Conservation (phyloP, 345 rosid genomes). For the Gossypium mustelinum region DNA sequence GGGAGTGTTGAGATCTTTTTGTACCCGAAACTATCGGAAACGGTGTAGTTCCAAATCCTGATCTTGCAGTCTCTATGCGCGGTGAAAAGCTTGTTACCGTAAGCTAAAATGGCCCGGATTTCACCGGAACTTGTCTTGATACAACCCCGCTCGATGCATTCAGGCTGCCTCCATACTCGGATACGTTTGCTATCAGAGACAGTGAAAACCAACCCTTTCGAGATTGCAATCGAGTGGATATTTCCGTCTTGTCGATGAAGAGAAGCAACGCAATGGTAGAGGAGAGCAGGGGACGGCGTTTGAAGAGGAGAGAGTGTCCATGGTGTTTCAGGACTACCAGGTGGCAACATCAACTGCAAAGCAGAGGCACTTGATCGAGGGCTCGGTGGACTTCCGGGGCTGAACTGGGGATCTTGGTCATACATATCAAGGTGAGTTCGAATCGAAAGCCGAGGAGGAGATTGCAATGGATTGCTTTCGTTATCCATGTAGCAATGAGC, state of each 20-base stretch:
- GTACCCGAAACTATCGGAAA: slow-evolving; percentile 24
- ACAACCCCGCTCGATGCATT: slow-evolving; percentile 36
- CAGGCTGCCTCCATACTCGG: slow-evolving; percentile 48
- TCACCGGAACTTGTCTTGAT: slow-evolving; percentile 37
- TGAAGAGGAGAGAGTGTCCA: slow-evolving; percentile 48
- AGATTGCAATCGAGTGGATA: slow-evolving; percentile 39
- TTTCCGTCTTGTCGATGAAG: slow-evolving; percentile 43
- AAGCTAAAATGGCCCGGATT: slow-evolving; percentile 33
- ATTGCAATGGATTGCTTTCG: slow-evolving; percentile 11
- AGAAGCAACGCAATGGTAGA: slow-evolving; percentile 45
- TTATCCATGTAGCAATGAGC: slow-evolving; percentile 23
- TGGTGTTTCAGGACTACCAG: slow-evolving; percentile 39
- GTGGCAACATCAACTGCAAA: slow-evolving; percentile 15
- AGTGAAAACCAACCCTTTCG: slow-evolving; percentile 47
- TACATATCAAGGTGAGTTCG: slow-evolving; percentile 21
- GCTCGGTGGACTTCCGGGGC: slow-evolving; percentile 31
- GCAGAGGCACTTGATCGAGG: slow-evolving; percentile 11
- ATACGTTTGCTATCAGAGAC: slow-evolving; percentile 43
- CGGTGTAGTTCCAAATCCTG: slow-evolving; percentile 38
- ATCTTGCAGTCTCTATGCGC: slow-evolving; percentile 42
- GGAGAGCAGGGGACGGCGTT: slow-evolving; percentile 39
- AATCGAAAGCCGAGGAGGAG: slow-evolving; percentile 16
- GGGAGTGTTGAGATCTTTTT: slow-evolving; percentile 39
- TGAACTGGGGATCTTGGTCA: slow-evolving; percentile 30
- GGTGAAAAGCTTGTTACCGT: slow-evolving; percentile 44